Evolutionary conservation across 2,329 filamentous ascomycete species (phyloP), one percentile per base, ranked within the genome.

Genomic region (Fusarium sublunatum): DNA sequence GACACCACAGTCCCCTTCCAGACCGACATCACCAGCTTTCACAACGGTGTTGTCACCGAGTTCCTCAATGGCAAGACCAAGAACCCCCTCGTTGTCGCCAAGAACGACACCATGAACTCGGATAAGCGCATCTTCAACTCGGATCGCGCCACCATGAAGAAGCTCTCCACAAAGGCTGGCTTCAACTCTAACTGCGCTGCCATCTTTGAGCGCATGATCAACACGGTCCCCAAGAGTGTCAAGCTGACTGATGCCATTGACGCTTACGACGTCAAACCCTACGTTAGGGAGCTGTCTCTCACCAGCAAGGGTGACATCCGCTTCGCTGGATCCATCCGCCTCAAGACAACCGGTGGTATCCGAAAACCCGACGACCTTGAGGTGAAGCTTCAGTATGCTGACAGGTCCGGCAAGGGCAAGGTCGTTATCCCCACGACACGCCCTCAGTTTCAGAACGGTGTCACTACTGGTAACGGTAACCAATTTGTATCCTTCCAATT

Each of bases 81-180:
- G 28, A 77, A 83, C 64, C 77, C 80, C 2, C 70, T 84, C 22
- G 75, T 79, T 1, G 73, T 78, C 39, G 74, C 73, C 2, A 68
- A 73, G 34, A 78, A 81, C 52, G 67, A 72, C 4, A 77, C 75
- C 2, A 66, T 72, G 6, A 74, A 71, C 58, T 81, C 81, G 0
- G 81, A 84, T 58, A 72, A 70, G 50, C 73, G 74, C 4, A 76
- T 83, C 22, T 84, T 80, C 58, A 68, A 63, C 26, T 74, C 79
- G 0, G 82, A 83, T 58, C 73, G 70, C 1, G 81, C 81, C 69
- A 82, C 79, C 1, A 78, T 83, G 44, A 70, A 67, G n/a, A 68
- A 72, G 1, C 69, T 82, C 1, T 11, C 57, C 3, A 60, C 55
- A 19, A 60, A 60, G 69, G 73, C 74, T 12, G 38, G 34, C 7